Base-by-base conservation (phyloP, 106 monocot species). In the Dioscorea alata region DNA sequence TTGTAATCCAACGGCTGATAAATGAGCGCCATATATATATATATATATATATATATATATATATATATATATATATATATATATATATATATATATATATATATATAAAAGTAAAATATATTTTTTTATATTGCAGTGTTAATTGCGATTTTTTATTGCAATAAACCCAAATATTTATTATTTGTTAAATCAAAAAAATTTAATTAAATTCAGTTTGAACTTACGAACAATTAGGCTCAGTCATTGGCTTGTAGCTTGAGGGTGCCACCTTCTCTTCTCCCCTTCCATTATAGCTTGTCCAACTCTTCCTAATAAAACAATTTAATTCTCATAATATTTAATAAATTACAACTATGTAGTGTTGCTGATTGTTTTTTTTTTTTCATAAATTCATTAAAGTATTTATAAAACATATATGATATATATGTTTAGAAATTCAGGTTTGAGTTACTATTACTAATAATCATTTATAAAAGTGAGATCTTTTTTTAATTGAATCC, bases 151-250 rank as follows among this genome's bases (percentile, higher is more conserved):
- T 34, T 3, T 4, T 34, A 34, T 34, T 34, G 4, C 34, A 4
- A 34, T 34, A 3, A 3, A 34, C 2, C 2, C 18, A 53, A 4
- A 53, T 53, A 2, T 53, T 53, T 53, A 53, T 4, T 34, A 34
- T 34, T 34, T 34, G 3, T 34, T 34, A 7, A 7, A 34, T 34
- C 3, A 34, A 34, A 34, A 34, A 34, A 34, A 34, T 34, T 34
- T 34, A 34, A 34, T 4, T 34, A 4, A 34, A 34, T 34, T 34
- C 34, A 34, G 7, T 34, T 34, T 2, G 14, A 12, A 69, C 81
- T 85, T 52, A 85, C 85, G 80, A 74, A 80, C 85, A 85, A 52
- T 42, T 22, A 20, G 85, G 71, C 59, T 67, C 50, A 0, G 33
- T 53, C 4, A 56, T 50, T 13, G 69, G 67, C 68, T 23, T 79